Conservation (phyloP, 148 eudicot species). For the Beta vulgaris region DNA sequence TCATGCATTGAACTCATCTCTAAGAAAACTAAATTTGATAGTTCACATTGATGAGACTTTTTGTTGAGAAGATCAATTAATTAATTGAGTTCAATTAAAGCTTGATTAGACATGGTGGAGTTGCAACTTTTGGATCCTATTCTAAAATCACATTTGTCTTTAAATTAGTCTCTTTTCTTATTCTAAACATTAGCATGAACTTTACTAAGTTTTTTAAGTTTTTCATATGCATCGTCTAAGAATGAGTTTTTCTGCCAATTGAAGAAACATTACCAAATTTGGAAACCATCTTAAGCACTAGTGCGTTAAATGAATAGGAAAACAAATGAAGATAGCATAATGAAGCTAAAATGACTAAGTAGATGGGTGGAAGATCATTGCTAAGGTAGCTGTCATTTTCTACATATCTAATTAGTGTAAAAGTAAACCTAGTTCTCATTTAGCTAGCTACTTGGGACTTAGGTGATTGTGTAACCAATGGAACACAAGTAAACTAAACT, state of each 20-base stretch:
- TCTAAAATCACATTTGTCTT: background rate
- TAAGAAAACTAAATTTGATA: background rate
- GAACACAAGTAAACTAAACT: conserved; percentile 6
- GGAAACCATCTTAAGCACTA: conserved; percentile 8
- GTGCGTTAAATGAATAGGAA: no score
- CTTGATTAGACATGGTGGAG: conserved; percentile 24
- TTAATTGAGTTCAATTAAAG: conserved; percentile 18
- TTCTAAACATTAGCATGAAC: background rate
- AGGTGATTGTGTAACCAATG: background rate
- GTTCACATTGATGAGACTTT: background rate
- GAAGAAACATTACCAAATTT: conserved; percentile 15
- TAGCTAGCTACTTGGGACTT: background rate
- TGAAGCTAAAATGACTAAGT: background rate
- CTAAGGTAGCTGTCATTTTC: background rate
- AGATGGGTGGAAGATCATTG: background rate
- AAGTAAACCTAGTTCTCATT: background rate
- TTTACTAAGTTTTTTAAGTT: background rate
- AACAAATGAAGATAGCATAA: background rate
- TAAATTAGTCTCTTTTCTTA: background rate
- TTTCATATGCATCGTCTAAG: background rate
- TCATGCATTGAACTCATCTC: background rate
- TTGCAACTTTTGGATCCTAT: conserved; percentile 7
- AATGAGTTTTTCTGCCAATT: conserved; percentile 6
- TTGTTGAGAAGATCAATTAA: background rate
- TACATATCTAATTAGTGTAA: background rate